Base-by-base conservation (phyloP, 2,329 filamentous ascomycete genomes). In the Didymella lethalis region DNA sequence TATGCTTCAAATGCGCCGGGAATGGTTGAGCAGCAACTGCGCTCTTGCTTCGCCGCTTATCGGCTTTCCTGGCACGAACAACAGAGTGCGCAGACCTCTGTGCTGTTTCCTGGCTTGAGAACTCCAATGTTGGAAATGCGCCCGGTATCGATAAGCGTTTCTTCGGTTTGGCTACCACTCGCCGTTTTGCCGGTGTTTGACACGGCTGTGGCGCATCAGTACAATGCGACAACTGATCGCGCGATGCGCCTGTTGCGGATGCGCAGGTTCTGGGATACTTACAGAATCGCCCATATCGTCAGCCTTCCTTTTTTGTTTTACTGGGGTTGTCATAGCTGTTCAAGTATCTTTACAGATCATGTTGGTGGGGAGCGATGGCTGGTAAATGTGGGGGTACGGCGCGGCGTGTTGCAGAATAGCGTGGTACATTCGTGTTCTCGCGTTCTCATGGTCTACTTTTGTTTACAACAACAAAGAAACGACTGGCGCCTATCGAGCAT, bases 61-160 rank as follows among this genome's bases (percentile, higher is more conserved):
- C 40, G 5, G 41, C 23, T 44, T 54, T 55, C 32, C 51, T 51
- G 6, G 52, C 51, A 26, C 52, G 55, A 28, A 60, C 44, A 32
- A 60, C 57, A 40, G 57, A 60, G 7, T 60, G 57, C 47, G 57
- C 57, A 32, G 57, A 60, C 12, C 31, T 48, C 7, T 59, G 51
- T 29, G 57, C 32, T 6, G 52, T 55, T 51, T 60, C 57, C 29
- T 60, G 56, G 16, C 56, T 60, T 34, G 52, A 55, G 11, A 25
- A 36, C 38, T 55, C 51, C 51, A 34, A 11, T 50, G 29, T 55
- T 23, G 57, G 57, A 45, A 60, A 60, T 48, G 57, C 57, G 51
- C 57, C 57, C 48, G 57, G 57, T 55, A 60, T 55, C 52, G 57
- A 60, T 60, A 55, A 54, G 57, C 57, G 57, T 54, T 55, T 60